Conservation (phyloP, 148 eudicot species). For the Rhododendron molle region DNA sequence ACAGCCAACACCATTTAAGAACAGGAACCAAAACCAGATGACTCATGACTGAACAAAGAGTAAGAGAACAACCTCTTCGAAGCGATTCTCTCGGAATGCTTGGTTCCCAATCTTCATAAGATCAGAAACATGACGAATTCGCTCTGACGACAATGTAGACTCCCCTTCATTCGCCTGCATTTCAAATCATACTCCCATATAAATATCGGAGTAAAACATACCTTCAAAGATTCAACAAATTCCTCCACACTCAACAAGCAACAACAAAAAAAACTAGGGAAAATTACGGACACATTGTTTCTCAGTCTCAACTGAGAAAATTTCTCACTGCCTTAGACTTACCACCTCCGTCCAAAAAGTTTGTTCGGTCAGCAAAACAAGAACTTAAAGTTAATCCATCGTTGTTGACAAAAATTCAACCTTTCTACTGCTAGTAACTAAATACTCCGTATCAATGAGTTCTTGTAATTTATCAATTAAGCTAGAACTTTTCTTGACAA, state of each 20-base stretch:
- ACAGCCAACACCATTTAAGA: background rate
- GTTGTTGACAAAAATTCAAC: background rate
- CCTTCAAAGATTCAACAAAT: background rate
- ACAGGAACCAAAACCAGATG: background rate
- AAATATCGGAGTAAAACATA: background rate
- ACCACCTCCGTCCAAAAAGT: background rate
- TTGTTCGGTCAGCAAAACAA: background rate
- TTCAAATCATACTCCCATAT: background rate
- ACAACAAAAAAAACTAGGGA: background rate
- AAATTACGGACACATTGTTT: background rate
- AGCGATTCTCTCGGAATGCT: slow-evolving; percentile 51
- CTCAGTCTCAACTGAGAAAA: background rate
- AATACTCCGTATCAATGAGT: background rate
- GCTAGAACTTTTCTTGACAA: background rate
- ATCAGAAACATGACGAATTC: slow-evolving; percentile 54
- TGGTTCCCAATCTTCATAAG: slow-evolving; percentile 63
- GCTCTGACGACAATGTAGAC: slow-evolving; percentile 40
- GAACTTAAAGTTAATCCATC: background rate
- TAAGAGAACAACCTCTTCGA: background rate
- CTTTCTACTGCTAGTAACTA: background rate
- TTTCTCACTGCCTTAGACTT: background rate
- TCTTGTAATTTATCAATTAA: background rate
- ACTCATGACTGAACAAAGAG: background rate
- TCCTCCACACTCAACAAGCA: background rate
- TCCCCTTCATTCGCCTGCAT: slow-evolving; percentile 19